These are phyloP conservation scores for Toxoplasma gondii DNA, from an alignment of 169 alveolate genomes.

Conservation along the genomic window DNA sequence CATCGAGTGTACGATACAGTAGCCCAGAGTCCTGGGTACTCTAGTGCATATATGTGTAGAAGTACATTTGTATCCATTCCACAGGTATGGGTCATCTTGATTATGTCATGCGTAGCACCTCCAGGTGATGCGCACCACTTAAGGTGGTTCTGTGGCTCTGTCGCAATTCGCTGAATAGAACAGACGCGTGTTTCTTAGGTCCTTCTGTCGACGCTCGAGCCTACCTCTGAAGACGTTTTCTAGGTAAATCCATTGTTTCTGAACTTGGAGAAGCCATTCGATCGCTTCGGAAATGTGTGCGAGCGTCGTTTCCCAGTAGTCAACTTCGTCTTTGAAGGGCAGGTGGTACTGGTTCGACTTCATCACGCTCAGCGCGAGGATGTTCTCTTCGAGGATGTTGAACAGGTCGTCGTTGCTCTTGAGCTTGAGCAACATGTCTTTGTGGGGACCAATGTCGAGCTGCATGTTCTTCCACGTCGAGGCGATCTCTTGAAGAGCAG, in stretches of 20 bases:
- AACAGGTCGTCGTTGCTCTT: constrained; percentile 67
- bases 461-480: constrained; percentile 60
- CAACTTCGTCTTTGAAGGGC: constrained; percentile 75
- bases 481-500: constrained; percentile 72
- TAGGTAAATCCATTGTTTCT: constrained; percentile 76
- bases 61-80: no score
- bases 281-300: constrained; percentile 74
- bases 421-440: constrained; percentile 62
- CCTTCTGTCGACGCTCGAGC: constrained; percentile 68
- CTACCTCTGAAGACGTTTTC: constrained; percentile 75
- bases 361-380: constrained; percentile 72
- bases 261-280: constrained; percentile 74
- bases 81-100: no score
- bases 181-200: no score
- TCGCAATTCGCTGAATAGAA: no score
- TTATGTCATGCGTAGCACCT: no score
- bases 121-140: no score
- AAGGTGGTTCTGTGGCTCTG: no score
- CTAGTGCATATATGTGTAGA: no score
- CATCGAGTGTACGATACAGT: no score
- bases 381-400: constrained; percentile 75
- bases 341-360: constrained; percentile 74
- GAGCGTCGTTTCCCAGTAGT: constrained; percentile 74
- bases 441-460: constrained; percentile 67
- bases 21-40: no score